Conservation (phyloP, 129 eudicot genomes). For the Chrysanthemum makinoi region DNA sequence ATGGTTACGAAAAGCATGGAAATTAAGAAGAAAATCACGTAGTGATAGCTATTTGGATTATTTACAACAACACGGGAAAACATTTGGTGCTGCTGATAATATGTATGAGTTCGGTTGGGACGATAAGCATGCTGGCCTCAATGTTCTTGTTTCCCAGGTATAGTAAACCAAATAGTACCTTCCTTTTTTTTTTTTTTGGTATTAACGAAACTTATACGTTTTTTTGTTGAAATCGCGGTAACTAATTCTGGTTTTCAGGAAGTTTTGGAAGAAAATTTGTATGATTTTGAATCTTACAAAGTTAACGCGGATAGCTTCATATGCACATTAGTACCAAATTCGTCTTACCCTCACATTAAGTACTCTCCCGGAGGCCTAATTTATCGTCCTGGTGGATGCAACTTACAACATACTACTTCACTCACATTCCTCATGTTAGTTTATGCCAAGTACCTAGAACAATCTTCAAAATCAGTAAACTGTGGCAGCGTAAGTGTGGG, state of each 20-base stretch:
- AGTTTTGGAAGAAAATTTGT: slow-evolving; percentile 54
- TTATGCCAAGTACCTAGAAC: slow-evolving; percentile 74
- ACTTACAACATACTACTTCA: slow-evolving; percentile 79
- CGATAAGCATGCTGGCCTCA: slow-evolving; percentile 95
- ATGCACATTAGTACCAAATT: slow-evolving; percentile 77
- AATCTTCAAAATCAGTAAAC: slow-evolving; percentile 40
- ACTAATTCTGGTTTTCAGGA: slow-evolving; percentile 43
- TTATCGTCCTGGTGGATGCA: slow-evolving; percentile 80
- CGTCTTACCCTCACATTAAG: slow-evolving; percentile 63
- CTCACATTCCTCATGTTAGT: slow-evolving; percentile 65
- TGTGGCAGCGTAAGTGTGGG: slow-evolving; percentile 59
- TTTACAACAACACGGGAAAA: slow-evolving; percentile 75
- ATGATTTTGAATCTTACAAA: slow-evolving; percentile 65
- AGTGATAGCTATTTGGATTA: slow-evolving; percentile 62
- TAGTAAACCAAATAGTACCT: no score
- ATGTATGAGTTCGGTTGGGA: slow-evolving; percentile 97
- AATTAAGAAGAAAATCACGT: slow-evolving; percentile 61
- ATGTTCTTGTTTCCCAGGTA: slow-evolving; percentile 94
- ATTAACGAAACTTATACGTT: no score
- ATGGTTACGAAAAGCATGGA: slow-evolving; percentile 34
- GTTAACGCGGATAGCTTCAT: slow-evolving; percentile 86
- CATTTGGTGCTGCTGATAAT: slow-evolving; percentile 86
- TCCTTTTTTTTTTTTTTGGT: no score
- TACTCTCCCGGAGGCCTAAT: slow-evolving; percentile 84
- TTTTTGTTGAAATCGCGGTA: no score